phyloP scores from a whole-genome alignment of 2,329 filamentous ascomycete species.

The Colletotrichum sp. region DNA sequence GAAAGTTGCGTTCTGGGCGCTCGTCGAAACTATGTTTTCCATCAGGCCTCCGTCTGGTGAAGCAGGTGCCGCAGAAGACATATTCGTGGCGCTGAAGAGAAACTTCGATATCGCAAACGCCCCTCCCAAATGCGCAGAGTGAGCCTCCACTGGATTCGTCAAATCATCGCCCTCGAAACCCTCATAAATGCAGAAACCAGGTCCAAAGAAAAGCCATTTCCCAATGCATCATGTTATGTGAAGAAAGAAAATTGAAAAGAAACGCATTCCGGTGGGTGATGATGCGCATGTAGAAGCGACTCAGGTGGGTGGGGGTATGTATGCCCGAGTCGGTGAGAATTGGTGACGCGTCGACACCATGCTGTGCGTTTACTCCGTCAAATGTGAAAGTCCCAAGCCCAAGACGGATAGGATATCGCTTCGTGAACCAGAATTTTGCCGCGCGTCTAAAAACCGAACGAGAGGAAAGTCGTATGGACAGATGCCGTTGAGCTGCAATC shows the following conservation, averaged over 20 bases:
- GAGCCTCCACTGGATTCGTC: not conserved
- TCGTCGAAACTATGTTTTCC: not conserved
- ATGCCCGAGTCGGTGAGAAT: not conserved
- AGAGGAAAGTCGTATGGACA: slow-evolving; percentile 21
- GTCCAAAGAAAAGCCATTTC: slow-evolving; percentile 15
- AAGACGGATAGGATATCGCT: slow-evolving; percentile 5
- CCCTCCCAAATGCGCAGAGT: not conserved
- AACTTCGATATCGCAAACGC: not conserved
- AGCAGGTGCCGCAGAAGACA: no score
- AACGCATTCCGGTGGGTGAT: not conserved
- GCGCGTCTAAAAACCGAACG: slow-evolving; percentile 20
- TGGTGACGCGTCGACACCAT: not conserved
- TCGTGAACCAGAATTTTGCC: slow-evolving; percentile 20
- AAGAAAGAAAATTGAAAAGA: not conserved
- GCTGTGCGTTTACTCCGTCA: slow-evolving; percentile 5
- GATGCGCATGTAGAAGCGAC: not conserved
- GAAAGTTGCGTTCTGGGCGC: not conserved
- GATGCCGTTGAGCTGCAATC: not conserved
- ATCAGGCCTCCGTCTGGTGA: not conserved
- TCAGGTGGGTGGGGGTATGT: not conserved
- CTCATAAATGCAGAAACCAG: slow-evolving; percentile 17
- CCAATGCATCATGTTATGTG: slow-evolving; percentile 22
- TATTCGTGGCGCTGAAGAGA: not conserved
- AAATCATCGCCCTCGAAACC: not conserved
- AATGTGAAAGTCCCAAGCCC: not conserved